Evolutionary conservation across 2,329 filamentous ascomycete species (phyloP).

Genomic region (Tolypocladium album): DNA sequence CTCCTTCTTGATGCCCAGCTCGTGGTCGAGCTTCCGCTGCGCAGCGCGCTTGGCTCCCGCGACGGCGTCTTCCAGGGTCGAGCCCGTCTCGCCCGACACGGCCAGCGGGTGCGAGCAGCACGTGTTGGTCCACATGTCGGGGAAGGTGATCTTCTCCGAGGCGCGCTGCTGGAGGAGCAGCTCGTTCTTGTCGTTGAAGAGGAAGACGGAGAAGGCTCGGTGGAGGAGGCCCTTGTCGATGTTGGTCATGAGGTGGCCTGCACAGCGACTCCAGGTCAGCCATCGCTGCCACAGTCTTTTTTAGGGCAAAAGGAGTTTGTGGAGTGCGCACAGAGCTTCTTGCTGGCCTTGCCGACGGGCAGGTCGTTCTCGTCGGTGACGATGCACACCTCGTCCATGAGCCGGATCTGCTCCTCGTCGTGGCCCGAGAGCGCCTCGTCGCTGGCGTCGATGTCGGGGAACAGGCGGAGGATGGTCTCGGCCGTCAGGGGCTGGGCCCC

Average conservation of each 20-base stretch:
- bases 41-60: conserved; percentile 85
- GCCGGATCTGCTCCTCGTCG: conserved; percentile 91
- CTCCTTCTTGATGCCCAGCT: conserved; percentile 79
- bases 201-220: conserved; percentile 94
- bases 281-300: not conserved
- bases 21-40: conserved; percentile 86
- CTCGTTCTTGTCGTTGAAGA: conserved; percentile 90
- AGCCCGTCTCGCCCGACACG: conserved; percentile 83
- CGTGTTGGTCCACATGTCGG: conserved; percentile 99
- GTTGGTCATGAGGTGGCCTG: conserved; percentile 97
- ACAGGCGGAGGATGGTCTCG: conserved; percentile 75
- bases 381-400: conserved; percentile 99
- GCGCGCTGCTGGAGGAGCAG: conserved; percentile 93
- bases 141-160: conserved; percentile 96
- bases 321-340: conserved; percentile 73
- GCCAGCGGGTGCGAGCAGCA: conserved; percentile 97
- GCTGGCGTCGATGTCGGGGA: conserved; percentile 69
- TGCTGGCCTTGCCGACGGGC: conserved; percentile 92
- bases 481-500: conserved; percentile 62
- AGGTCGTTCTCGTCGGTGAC: conserved; percentile 85
- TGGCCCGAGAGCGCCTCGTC: conserved; percentile 76
- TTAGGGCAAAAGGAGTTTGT: not conserved
- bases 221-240: conserved; percentile 93
- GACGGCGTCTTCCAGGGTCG: conserved; percentile 67
- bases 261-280: not conserved